Evolutionary conservation across 192 early-diverging fungal species (phyloP), one percentile per base, ranked within the genome.

Genomic region (Podila verticillata): DNA sequence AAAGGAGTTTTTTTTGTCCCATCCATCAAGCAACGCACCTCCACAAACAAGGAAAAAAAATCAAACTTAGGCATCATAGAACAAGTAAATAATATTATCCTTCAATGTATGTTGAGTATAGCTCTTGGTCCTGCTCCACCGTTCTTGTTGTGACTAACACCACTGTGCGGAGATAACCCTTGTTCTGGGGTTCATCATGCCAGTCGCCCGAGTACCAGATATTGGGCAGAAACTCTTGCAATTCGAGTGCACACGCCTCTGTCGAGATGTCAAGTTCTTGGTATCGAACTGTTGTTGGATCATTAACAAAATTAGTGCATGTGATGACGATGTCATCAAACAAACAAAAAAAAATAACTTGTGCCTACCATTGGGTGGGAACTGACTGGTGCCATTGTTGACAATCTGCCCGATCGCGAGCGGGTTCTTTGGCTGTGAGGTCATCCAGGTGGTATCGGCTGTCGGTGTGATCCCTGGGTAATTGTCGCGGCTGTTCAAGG

Each of bases 41-140:
- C 39, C 39, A 0, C 1, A 13, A 44, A 44, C 12, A 44, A 44
- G 17, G 17, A 35, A 35, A 35, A 35, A 35, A 8, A 12, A 39
- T 39, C 36, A 39, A 39, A 10, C 36, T 39, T 39, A 39, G 36
- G 36, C 36, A 39, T 39, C 9, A 39, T 39, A 39, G 36, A 39
- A 39, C 9, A 39, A 39, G 36, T 39, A 39, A 39, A 39, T 39
- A 39, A 39, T 57, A 13, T 59, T 59, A 59, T 32, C 9, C 57
- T 31, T 84, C 85, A 67, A 87, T 83, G 48, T 87, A 87, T 9
- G 83, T 84, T 5, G 85, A 87, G 48, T 84, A 87, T 0, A 87
- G 39, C 10, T 87, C 85, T 72, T 87, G 83, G 35, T 81, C 65
- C 0, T 68, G 30, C 29, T 58, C 26, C 10, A 87, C 63, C 0